These are phyloP conservation scores for Coemansia sp. DNA, from an alignment of 192 early-diverging fungal genomes.

Conservation along the genomic window DNA sequence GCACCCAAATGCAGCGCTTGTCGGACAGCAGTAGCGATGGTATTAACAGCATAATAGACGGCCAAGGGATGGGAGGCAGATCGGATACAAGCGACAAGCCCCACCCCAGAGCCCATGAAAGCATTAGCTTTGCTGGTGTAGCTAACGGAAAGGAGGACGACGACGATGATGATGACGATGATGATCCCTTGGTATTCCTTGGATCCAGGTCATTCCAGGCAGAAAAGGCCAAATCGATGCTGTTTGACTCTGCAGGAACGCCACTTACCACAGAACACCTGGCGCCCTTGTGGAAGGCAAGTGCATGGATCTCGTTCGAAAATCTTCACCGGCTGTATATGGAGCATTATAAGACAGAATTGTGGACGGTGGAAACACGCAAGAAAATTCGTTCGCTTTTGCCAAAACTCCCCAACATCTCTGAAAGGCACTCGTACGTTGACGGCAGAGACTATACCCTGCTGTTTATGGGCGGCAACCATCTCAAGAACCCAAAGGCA, in stretches of 20 bases:
- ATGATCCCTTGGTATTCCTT: constrained; percentile 6
- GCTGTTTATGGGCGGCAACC: constrained; percentile 23
- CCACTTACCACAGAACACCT: constrained; percentile 19
- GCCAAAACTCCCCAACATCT: constrained; percentile 4
- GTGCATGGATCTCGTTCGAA: constrained; percentile 37
- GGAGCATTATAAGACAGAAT: not conserved
- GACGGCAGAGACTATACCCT: constrained; percentile 1
- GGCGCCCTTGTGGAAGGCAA: constrained; percentile 27
- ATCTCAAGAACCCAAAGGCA: constrained; percentile 15
- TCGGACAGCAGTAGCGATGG: not conserved
- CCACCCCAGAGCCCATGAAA: not conserved
- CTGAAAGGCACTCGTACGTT: constrained; percentile 8
- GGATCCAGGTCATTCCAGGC: constrained; percentile 10
- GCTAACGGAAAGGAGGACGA: constrained; percentile 8
- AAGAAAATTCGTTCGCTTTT: constrained; percentile 11
- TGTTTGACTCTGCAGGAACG: constrained; percentile 13
- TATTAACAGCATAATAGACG: not conserved
- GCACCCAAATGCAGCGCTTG: not conserved
- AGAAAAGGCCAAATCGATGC: constrained; percentile 9
- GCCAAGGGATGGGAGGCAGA: not conserved
- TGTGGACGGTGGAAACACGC: constrained; percentile 17
- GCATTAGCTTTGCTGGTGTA: not conserved
- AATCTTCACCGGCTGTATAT: constrained; percentile 15
- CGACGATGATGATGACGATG: constrained; percentile 22
- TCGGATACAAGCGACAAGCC: not conserved